phyloP scores from a whole-genome alignment of 225 moss, liverwort and hornwort species.

The Marchantia polymorpha region DNA sequence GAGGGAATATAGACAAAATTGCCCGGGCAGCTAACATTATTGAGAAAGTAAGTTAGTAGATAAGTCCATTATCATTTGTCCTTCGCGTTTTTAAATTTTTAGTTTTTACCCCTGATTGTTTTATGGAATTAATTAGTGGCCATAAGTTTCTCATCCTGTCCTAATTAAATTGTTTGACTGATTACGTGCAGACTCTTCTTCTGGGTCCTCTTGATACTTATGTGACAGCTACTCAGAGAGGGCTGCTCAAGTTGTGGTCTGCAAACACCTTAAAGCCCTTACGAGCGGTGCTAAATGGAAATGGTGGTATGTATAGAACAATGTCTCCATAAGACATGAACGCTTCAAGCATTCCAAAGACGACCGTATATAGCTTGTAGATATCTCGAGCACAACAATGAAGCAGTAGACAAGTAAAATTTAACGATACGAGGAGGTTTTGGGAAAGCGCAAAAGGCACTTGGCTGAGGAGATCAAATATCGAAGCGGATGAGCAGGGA shows the following conservation, averaged over 20 bases:
- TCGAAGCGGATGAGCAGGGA: not conserved
- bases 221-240: constrained; percentile 70
- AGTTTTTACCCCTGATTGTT: not conserved
- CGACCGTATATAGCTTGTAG: too few relatives aligned
- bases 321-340: not conserved
- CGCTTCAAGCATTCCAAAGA: not conserved
- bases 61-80: not conserved
- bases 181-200: constrained; percentile 57
- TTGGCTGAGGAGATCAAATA: not conserved
- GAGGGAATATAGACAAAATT: constrained; percentile 50
- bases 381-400: too few relatives aligned
- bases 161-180: not conserved
- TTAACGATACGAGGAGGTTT: not conserved
- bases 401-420: not conserved
- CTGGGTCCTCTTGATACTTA: constrained; percentile 66
- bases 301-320: constrained; percentile 53
- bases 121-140: not conserved
- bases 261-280: constrained; percentile 67
- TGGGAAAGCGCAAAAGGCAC: not conserved
- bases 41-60: constrained; percentile 52
- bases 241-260: constrained; percentile 81
- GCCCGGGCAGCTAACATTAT: constrained; percentile 57
- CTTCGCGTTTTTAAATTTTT: not conserved
- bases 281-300: constrained; percentile 62
- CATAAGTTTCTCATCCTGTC: not conserved